Percentiles rank a stretch among this genome's conserved stretches.
These are phyloP conservation scores for Entophlyctis luteolus DNA, from an alignment of 192 early-diverging fungal genomes.

Conservation along the genomic window DNA sequence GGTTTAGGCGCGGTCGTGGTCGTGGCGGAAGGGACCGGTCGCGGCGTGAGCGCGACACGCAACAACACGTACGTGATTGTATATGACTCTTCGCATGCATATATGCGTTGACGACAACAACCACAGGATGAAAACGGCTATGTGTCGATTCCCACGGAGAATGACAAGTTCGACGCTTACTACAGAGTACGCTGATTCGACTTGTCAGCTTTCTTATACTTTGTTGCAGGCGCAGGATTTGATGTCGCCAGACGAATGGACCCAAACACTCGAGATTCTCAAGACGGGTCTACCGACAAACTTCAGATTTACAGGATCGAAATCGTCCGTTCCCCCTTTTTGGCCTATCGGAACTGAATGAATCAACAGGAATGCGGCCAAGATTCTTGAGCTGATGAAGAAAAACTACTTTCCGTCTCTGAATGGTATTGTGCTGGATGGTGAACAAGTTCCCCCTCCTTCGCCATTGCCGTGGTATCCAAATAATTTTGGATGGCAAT, in stretches of 20 bases:
- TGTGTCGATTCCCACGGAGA: conserved; percentile 49
- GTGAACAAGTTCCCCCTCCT: conserved; percentile 69
- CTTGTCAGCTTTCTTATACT: not conserved
- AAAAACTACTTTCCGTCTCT: conserved; percentile 60
- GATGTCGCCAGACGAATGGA: conserved; percentile 80
- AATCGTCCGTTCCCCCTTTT: conserved; percentile 47
- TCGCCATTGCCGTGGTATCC: conserved; percentile 86
- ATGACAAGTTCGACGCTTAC: conserved; percentile 63
- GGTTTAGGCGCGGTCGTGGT: conserved; percentile 5
- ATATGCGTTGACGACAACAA: not conserved
- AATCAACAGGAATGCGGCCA: conserved; percentile 53
- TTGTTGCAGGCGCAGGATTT: conserved; percentile 56
- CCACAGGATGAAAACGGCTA: conserved; percentile 27
- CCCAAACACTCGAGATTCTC: conserved; percentile 66
- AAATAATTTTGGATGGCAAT: conserved; percentile 86
- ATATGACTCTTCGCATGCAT: not conserved
- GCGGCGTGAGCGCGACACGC: not conserved
- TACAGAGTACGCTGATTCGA: conserved; percentile 52
- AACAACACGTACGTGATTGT: not conserved
- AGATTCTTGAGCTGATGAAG: conserved; percentile 69
- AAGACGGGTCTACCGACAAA: conserved; percentile 76
- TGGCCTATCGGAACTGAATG: not conserved
- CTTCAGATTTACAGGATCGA: conserved; percentile 90
- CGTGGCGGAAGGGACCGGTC: not conserved
- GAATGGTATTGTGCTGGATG: conserved; percentile 60